Conservation (phyloP, 2,329 filamentous ascomycete species). For the Fusarium nurragi region DNA sequence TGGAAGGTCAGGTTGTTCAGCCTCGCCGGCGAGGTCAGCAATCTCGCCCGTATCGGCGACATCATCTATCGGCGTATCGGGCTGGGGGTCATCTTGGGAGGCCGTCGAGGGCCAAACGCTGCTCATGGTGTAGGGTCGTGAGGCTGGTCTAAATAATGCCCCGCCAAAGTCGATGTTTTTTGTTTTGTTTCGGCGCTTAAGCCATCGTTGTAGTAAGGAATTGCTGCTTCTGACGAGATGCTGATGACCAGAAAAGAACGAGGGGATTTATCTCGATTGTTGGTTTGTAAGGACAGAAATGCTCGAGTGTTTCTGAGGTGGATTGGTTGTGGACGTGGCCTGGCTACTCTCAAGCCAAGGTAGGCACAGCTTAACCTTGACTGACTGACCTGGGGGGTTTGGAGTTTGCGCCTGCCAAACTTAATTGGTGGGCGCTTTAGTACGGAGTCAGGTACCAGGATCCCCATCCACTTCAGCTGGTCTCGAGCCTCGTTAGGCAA, state of each 20-base stretch:
- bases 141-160: slow-evolving; percentile 39
- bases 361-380: slow-evolving; percentile 24
- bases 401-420: slow-evolving; percentile 22
- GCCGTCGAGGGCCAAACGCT: slow-evolving; percentile 55
- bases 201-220: slow-evolving; percentile 22
- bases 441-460: slow-evolving; percentile 2
- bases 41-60: slow-evolving; percentile 55
- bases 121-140: slow-evolving; percentile 51
- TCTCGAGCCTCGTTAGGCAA: neutral
- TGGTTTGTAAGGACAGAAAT: slow-evolving; percentile 9
- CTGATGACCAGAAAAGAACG: neutral
- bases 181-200: slow-evolving; percentile 22
- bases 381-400: slow-evolving; percentile 5
- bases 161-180: slow-evolving; percentile 36
- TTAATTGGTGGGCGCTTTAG: slow-evolving; percentile 37
- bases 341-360: slow-evolving; percentile 1
- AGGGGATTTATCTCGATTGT: neutral
- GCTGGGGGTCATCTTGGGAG: slow-evolving; percentile 46
- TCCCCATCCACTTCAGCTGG: slow-evolving; percentile 1
- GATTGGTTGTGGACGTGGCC: slow-evolving; percentile 26
- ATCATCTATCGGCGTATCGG: slow-evolving; percentile 48
- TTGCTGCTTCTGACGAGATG: slow-evolving; percentile 6
- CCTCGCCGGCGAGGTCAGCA: slow-evolving; percentile 46
- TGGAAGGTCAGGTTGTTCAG: slow-evolving; percentile 51
- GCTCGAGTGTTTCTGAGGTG: slow-evolving; percentile 11